A percentile compares a stretch with the other conserved stretches of the same genome.
phyloP scores from a whole-genome alignment of 2,329 filamentous ascomycete genomes.

The Graphilbum fragrans region DNA sequence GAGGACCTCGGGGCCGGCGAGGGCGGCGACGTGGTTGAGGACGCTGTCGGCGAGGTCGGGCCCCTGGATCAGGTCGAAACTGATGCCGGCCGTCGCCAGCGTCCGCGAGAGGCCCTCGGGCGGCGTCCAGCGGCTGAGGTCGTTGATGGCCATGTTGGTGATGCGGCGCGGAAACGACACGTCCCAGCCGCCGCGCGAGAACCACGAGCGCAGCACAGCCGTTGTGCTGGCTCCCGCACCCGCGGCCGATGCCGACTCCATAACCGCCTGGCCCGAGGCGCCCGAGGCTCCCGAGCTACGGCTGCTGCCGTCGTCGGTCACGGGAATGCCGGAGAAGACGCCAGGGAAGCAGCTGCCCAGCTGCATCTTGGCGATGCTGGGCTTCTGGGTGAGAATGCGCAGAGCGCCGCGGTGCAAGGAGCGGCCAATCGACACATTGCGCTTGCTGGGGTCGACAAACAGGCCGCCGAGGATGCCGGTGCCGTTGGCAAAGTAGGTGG shows the following conservation, averaged over 20 bases:
- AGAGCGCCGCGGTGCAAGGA: conserved; percentile 81
- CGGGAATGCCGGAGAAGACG: conserved; percentile 76
- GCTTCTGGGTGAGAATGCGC: conserved; percentile 56
- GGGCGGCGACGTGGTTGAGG: conserved; percentile 60
- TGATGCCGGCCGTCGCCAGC: conserved; percentile 59
- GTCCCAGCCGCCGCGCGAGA: conserved; percentile 79
- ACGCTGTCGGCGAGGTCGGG: conserved; percentile 64
- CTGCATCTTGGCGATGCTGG: conserved; percentile 67
- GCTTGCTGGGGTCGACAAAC: conserved; percentile 78
- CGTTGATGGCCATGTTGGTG: conserved; percentile 59
- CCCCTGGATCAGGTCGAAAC: conserved; percentile 75
- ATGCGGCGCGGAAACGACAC: conserved; percentile 44
- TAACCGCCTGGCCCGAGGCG: conserved; percentile 1
- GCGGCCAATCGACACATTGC: conserved; percentile 81
- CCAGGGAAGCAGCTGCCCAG: conserved; percentile 71
- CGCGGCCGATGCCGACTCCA: not conserved
- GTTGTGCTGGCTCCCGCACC: conserved; percentile 12
- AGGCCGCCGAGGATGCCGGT: conserved; percentile 72
- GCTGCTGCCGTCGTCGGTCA: conserved; percentile 28
- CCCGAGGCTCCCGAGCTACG: conserved; percentile 7
- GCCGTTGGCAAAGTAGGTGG: conserved; percentile 66
- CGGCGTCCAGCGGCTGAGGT: conserved; percentile 60
- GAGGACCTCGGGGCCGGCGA: conserved; percentile 63
- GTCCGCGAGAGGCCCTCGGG: conserved; percentile 67
- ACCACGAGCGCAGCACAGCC: conserved; percentile 55